These are phyloP conservation scores for Scutellaria barbata DNA, from an alignment of 257 asterid species.

Conservation along the genomic window DNA sequence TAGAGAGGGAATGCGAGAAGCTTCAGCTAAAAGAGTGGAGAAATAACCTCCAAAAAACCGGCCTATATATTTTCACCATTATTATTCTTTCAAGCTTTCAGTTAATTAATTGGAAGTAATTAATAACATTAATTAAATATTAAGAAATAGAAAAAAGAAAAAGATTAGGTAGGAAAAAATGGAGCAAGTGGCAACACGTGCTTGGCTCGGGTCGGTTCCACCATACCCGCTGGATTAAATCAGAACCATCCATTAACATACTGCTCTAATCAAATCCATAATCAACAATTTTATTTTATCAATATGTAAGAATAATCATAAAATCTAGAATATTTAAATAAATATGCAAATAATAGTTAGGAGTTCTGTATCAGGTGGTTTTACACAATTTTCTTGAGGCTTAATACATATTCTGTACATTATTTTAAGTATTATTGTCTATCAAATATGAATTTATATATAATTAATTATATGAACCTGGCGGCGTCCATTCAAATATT, in stretches of 20 bases:
- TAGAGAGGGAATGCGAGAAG: background rate
- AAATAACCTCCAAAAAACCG: conserved; percentile 19
- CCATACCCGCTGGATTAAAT: conserved; percentile 38
- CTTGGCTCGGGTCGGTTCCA: conserved; percentile 42
- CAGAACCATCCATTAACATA: conserved; percentile 19
- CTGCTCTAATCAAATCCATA: conserved; percentile 17
- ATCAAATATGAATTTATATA: no score
- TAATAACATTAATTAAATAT: background rate
- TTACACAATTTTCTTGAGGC: background rate
- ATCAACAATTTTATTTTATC: background rate
- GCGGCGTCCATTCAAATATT: no score
- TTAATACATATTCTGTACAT: no score
- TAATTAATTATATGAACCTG: no score
- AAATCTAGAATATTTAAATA: background rate
- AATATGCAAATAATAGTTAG: background rate
- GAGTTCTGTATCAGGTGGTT: background rate
- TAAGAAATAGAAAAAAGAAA: background rate
- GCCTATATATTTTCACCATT: background rate
- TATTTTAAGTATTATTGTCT: no score
- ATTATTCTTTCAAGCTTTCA: background rate
- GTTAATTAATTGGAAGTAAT: conserved; percentile 9
- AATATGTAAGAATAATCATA: background rate
- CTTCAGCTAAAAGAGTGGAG: conserved; percentile 15
- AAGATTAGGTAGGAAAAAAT: conserved; percentile 27
- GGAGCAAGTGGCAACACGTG: conserved; percentile 38